Evolutionary conservation across 2,329 filamentous ascomycete species (phyloP), one percentile per base, ranked within the genome.

Genomic region (Fusarium sp.): DNA sequence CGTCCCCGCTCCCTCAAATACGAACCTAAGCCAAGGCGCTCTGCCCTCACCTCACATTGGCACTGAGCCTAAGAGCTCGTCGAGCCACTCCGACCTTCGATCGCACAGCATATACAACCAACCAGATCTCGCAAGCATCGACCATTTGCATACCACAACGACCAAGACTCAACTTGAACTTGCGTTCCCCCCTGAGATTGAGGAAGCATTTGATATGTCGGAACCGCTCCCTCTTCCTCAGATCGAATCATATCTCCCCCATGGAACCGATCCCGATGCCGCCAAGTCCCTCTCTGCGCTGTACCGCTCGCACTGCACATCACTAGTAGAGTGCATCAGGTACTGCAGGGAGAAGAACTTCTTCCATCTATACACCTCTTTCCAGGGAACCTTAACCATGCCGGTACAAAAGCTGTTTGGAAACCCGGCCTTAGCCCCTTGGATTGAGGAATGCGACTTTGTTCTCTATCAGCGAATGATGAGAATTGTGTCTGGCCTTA

Each of bases 301-400:
- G 27, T 99, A 99, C 80, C 91, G 95, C 58, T 96, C 96, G 4
- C 96, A 98, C 80, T 98, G 95, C 81, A 98, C 96, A 16, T 98
- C 95, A 1, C 88, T 99, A 6, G 93, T 99, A 35, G 96, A 99
- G 82, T 96, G 94, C 77, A 95, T 99, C 70, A 93, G 96, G 33
- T 98, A 94, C 81, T 98, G 96, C 87, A 97, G 96, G 80, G 94
- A 98, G 82, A 97, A 98, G 84, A 96, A 95, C 8, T 97, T 99
- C 81, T 97, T 98, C 81, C 94, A 97, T 74, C 89, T 98, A 17
- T 98, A 97, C 81, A 95, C 93, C 7, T 96, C 96, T 1, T 98
- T 99, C 81, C 94, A 98, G 79, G 96, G 96, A 64, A 98, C 95
- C 2, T 89, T 99, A 77, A 99, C 96, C 1, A 97, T 98, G 82